A percentile compares a stretch with the other conserved stretches of the same genome.
These are phyloP conservation scores for Cryptococcus floricola DNA, from an alignment of 1,284 basidiomycete species.

Conservation along the genomic window DNA sequence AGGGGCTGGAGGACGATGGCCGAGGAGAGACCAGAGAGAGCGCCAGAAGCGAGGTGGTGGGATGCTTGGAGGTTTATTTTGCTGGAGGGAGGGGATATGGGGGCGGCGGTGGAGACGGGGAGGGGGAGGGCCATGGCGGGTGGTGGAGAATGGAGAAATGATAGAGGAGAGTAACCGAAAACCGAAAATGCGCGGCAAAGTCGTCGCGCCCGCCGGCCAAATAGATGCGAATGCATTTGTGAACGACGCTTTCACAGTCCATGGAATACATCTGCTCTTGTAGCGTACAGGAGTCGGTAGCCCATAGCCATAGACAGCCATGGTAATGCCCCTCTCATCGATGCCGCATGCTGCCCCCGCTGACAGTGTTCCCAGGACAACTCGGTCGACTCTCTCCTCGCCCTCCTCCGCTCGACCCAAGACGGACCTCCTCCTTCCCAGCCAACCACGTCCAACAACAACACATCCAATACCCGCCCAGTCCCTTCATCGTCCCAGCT, in stretches of 20 bases:
- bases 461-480: background rate
- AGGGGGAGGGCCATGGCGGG: background rate
- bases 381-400: slow-evolving; percentile 30
- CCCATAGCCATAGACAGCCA: too few species aligned
- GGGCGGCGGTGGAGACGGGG: background rate
- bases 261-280: too few species aligned
- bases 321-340: too few species aligned
- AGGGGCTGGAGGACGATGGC: slow-evolving; percentile 52
- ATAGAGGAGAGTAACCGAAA: background rate
- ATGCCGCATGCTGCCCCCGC: background rate
- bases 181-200: too few species aligned
- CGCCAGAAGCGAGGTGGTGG: slow-evolving; percentile 48
- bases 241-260: too few species aligned
- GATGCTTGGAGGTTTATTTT: slow-evolving; percentile 25
- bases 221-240: too few species aligned
- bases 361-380: slow-evolving; percentile 13
- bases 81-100: slow-evolving; percentile 3
- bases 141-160: background rate
- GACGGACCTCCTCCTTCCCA: slow-evolving; percentile 11
- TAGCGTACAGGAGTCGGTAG: too few species aligned
- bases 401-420: slow-evolving; percentile 35
- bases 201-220: too few species aligned
- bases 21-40: slow-evolving; percentile 44
- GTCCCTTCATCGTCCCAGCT: slow-evolving; percentile 28
- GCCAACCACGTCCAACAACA: background rate